phyloP scores from a whole-genome alignment of 805 yeast genomes.

The Hanseniaspora thailandica region DNA sequence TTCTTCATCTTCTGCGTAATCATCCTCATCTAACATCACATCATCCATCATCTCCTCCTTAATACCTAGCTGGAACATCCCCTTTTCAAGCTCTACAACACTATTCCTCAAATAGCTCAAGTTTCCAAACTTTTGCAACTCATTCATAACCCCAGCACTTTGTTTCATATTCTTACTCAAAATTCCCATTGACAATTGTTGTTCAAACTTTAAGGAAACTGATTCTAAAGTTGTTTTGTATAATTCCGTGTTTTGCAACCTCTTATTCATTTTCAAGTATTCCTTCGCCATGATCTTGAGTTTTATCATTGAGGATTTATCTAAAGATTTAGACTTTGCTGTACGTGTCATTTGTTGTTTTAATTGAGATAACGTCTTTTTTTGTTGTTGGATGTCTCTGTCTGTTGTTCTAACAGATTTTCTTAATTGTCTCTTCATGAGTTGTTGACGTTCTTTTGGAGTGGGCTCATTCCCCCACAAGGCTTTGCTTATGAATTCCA shows the following conservation, averaged over 20 bases:
- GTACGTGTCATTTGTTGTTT: conserved; percentile 27
- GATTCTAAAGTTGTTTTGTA: conserved; percentile 77
- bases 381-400: conserved; percentile 58
- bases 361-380: conserved; percentile 55
- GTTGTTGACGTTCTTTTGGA: conserved; percentile 74
- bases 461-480: conserved; percentile 79
- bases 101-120: conserved; percentile 71
- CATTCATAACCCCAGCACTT: conserved; percentile 74
- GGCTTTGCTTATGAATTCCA: conserved; percentile 77
- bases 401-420: conserved; percentile 81
- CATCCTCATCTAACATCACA: conserved; percentile 51
- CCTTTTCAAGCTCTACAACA: conserved; percentile 77
- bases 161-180: conserved; percentile 69
- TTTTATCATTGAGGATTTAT: conserved; percentile 23
- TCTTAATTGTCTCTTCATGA: conserved; percentile 66
- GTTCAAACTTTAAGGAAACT: conserved; percentile 78
- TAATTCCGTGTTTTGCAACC: conserved; percentile 23
- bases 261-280: conserved; percentile 58
- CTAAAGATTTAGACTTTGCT: background rate
- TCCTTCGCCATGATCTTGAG: conserved; percentile 78
- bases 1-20: conserved; percentile 53
- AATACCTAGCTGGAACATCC: conserved; percentile 72
- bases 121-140: conserved; percentile 65
- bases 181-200: conserved; percentile 76
- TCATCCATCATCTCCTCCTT: conserved; percentile 95